Conservation (phyloP, 495 filamentous ascomycete genomes). For the Elasticomyces elasticus region DNA sequence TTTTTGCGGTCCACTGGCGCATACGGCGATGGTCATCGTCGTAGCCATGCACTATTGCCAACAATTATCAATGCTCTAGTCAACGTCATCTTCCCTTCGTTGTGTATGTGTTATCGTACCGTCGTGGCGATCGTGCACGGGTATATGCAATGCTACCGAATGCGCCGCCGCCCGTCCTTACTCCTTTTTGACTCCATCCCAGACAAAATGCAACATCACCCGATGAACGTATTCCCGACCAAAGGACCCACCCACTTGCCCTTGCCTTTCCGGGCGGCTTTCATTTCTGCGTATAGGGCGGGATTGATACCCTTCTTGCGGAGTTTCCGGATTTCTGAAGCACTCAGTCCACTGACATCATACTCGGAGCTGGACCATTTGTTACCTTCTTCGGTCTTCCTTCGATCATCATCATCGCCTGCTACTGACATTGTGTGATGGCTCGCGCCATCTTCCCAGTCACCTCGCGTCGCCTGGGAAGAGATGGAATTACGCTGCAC, state of each 20-base stretch:
- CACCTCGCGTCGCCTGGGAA: neutral
- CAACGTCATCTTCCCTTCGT: too few relatives aligned
- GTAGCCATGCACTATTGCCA: too few relatives aligned
- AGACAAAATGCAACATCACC: neutral
- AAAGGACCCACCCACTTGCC: constrained; percentile 24
- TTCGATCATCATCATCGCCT: neutral
- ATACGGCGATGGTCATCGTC: too few relatives aligned
- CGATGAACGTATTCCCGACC: constrained; percentile 27
- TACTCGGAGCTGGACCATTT: constrained; percentile 25
- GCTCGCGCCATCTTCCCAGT: constrained; percentile 8
- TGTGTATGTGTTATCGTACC: too few relatives aligned
- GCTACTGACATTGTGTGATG: constrained; percentile 18
- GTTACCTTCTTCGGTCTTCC: neutral
- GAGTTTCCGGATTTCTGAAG: constrained; percentile 23
- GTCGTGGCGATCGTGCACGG: neutral
- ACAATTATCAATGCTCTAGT: too few relatives aligned
- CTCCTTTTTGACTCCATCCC: too few relatives aligned
- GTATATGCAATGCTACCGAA: too few relatives aligned
- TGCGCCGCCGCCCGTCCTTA: too few relatives aligned
- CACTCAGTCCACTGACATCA: constrained; percentile 22
- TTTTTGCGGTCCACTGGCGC: too few relatives aligned
- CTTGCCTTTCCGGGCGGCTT: constrained; percentile 29
- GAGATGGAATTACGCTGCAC: constrained; percentile 11
- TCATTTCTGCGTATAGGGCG: constrained; percentile 31
- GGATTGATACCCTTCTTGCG: constrained; percentile 32